A percentile compares a stretch with the other conserved stretches of the same genome.
phyloP scores from a whole-genome alignment of 140 eudicot species.

The Flaveria floridana region DNA sequence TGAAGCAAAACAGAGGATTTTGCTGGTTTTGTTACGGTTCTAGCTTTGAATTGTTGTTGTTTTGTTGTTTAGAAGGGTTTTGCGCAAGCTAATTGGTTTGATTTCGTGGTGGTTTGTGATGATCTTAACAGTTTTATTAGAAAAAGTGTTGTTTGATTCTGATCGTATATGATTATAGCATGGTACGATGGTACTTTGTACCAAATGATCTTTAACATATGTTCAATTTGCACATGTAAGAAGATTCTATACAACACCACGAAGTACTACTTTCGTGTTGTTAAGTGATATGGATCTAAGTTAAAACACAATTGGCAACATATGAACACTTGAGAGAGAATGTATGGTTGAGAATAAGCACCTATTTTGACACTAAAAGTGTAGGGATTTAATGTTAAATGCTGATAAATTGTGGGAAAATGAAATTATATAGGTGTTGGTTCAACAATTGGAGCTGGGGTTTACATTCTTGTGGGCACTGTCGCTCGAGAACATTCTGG shows the following conservation, averaged over 20 bases:
- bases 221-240: no score
- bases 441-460: constrained; percentile 98
- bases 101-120: no score
- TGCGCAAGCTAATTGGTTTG: neutral
- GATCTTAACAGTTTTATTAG: no score
- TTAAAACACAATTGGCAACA: no score
- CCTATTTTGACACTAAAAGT: neutral
- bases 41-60: neutral
- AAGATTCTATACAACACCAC: no score
- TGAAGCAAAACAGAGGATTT: neutral
- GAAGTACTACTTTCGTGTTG: neutral
- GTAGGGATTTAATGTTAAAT: neutral
- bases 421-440: constrained; percentile 71
- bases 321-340: no score
- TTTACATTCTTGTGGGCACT: constrained; percentile 95
- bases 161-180: neutral
- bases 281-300: constrained; percentile 7
- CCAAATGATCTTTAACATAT: no score
- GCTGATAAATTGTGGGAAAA: constrained; percentile 6
- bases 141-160: neutral
- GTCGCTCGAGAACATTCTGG: constrained; percentile 97
- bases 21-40: neutral
- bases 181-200: neutral
- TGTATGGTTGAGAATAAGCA: no score
- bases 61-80: neutral